Conservation (phyloP, 2,329 filamentous ascomycete genomes). For the Colletotrichum phormii region DNA sequence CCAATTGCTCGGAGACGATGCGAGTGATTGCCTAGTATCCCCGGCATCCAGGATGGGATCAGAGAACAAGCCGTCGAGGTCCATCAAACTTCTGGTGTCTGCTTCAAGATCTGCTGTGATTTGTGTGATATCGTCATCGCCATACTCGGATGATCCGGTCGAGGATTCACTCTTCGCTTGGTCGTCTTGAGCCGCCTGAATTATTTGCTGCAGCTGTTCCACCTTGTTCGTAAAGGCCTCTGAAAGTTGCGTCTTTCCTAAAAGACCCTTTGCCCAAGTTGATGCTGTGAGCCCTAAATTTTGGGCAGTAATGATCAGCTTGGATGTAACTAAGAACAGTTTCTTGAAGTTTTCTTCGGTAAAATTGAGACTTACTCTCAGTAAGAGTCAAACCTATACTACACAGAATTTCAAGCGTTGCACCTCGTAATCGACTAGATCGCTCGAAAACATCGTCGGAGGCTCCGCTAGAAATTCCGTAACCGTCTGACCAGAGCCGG, state of each 20-base stretch:
- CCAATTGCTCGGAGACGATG: background rate
- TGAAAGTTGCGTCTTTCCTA: background rate
- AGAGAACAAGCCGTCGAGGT: background rate
- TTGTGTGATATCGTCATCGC: background rate
- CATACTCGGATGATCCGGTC: background rate
- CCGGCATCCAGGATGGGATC: background rate
- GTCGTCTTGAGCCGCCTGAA: background rate
- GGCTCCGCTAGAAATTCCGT: background rate
- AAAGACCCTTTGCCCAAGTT: too few relatives aligned
- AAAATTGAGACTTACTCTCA: background rate
- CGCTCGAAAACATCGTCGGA: background rate
- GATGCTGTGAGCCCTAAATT: background rate
- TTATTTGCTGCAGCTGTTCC: fast-evolving
- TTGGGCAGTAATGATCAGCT: background rate
- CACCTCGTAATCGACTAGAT: background rate
- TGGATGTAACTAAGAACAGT: background rate
- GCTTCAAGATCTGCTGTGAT: background rate
- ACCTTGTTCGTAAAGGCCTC: fast-evolving
- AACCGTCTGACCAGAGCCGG: background rate
- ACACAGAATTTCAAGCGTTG: background rate
- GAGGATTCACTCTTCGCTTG: background rate
- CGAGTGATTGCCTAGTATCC: too few relatives aligned
- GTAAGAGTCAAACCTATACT: background rate
- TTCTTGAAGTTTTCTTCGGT: background rate
- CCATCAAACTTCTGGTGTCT: background rate